Evolutionary conservation across 108 stramenopile genomes (phyloP).

Genomic region (Mayamaea pseudoterrestris): DNA sequence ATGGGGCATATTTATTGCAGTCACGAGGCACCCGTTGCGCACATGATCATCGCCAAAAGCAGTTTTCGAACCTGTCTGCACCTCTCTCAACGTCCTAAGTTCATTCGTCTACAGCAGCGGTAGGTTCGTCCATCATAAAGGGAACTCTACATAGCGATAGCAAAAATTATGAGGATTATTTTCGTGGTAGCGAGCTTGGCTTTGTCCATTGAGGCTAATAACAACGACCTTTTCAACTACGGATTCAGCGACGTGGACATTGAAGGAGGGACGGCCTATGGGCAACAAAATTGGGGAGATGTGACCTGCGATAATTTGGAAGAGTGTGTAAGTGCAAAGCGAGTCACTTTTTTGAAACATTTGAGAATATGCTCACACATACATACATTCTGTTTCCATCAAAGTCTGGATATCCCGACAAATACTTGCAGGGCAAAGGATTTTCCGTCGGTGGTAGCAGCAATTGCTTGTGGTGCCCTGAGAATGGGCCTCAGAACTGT

Average conservation of each 20-base stretch:
- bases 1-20: too few relatives aligned
- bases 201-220: neutral
- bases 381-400: too few relatives aligned
- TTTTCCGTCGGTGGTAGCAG: too few relatives aligned
- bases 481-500: conserved; percentile 7
- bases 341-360: too few relatives aligned
- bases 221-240: conserved; percentile 5
- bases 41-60: too few relatives aligned
- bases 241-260: neutral
- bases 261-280: neutral
- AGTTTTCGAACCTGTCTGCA: too few relatives aligned
- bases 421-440: too few relatives aligned
- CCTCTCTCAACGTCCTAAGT: too few relatives aligned
- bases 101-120: too few relatives aligned
- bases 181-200: neutral
- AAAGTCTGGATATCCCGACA: neutral
- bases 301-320: conserved; percentile 1
- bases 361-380: too few relatives aligned
- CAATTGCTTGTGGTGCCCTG: conserved; percentile 28
- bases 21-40: too few relatives aligned
- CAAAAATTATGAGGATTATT: neutral
- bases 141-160: neutral
- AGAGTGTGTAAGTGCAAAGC: conserved; percentile 3
- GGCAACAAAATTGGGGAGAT: neutral
- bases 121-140: too few relatives aligned